phyloP scores from a whole-genome alignment of 2,329 filamentous ascomycete species.

The Dissoconium aciculare region DNA sequence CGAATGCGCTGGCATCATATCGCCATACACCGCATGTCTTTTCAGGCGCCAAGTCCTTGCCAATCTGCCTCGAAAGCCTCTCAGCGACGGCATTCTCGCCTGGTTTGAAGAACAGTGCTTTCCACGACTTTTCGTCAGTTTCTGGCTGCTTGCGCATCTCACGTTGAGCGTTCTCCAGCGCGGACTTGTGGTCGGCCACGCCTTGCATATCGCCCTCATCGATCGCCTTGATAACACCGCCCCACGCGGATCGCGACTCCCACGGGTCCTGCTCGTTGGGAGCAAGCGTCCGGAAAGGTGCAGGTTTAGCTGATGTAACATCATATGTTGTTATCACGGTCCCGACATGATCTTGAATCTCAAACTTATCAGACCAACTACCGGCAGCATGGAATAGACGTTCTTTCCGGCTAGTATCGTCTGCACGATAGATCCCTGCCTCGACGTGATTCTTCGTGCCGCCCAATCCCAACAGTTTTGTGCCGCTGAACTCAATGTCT shows the following conservation, averaged over 20 bases:
- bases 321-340: conserved; percentile 25
- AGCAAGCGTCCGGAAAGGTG: conserved; percentile 17
- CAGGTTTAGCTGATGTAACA: conserved; percentile 12
- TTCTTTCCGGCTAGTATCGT: conserved; percentile 21
- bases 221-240: conserved; percentile 26
- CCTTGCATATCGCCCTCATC: conserved; percentile 30
- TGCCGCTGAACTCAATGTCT: conserved; percentile 32
- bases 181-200: conserved; percentile 18
- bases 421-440: conserved; percentile 23
- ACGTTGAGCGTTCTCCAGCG: conserved; percentile 25
- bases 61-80: conserved; percentile 23
- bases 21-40: conserved; percentile 56
- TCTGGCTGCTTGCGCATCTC: conserved; percentile 28
- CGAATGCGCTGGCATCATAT: conserved; percentile 41
- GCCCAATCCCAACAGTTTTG: conserved; percentile 24
- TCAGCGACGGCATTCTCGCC: conserved; percentile 17
- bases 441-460: conserved; percentile 31
- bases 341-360: conserved; percentile 21
- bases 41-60: conserved; percentile 35
- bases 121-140: conserved; percentile 25
- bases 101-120: conserved; percentile 28
- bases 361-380: conserved; percentile 28
- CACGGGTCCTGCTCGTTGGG: conserved; percentile 30
- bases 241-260: conserved; percentile 33
- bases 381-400: conserved; percentile 27